These are phyloP conservation scores for Allium sativum DNA, from an alignment of 106 monocot genomes.

Conservation along the genomic window DNA sequence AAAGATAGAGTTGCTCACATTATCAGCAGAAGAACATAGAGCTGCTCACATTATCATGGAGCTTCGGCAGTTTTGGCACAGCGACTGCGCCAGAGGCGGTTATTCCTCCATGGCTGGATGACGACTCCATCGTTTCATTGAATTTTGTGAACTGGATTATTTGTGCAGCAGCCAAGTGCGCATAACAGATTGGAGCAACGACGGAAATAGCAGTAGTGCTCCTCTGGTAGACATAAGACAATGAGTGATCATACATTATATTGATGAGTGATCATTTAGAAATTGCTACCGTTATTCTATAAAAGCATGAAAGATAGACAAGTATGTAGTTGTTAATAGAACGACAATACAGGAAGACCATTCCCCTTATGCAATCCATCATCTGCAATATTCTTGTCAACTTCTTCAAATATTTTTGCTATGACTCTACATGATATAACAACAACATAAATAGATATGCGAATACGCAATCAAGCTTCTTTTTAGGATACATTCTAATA, in stretches of 20 bases:
- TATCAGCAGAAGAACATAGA: constrained; percentile 83
- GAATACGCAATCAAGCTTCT: background rate
- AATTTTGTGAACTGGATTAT: constrained; percentile 92
- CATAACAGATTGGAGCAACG: too few species aligned
- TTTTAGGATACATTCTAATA: background rate
- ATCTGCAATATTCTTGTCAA: constrained; percentile 37
- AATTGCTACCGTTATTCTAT: too few species aligned
- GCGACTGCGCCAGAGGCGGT: constrained; percentile 28
- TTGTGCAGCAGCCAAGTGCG: too few species aligned
- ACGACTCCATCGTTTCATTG: constrained; percentile 64
- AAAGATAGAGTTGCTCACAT: too few species aligned
- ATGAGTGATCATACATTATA: too few species aligned
- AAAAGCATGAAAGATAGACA: too few species aligned
- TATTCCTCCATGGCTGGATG: constrained; percentile 59
- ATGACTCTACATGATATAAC: constrained; percentile 39
- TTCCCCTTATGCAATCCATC: constrained; percentile 32
- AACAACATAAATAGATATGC: background rate
- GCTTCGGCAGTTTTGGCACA: constrained; percentile 58
- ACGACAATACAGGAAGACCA: too few species aligned
- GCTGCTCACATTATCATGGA: constrained; percentile 55
- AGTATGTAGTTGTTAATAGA: too few species aligned
- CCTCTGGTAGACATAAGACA: too few species aligned
- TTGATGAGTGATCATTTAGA: too few species aligned
- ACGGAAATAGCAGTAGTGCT: too few species aligned
- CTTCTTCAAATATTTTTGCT: constrained; percentile 42